Evolutionary conservation across 768 basidiomycete species (phyloP).

Genomic region (Grammothele lineata): DNA sequence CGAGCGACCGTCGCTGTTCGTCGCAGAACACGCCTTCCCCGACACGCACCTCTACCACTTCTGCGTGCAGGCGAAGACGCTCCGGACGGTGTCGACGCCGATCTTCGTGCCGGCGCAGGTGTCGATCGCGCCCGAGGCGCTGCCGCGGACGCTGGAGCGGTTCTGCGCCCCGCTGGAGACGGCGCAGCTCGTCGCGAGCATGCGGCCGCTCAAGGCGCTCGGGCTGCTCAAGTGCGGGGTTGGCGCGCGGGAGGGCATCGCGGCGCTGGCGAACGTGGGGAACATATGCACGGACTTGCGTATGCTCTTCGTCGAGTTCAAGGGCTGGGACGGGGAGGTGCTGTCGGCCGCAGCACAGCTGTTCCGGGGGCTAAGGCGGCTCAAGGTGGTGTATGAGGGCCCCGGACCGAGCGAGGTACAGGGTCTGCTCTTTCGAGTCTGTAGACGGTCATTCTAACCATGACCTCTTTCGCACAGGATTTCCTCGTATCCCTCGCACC

Average conservation of each 20-base stretch:
- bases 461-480: slow-evolving; percentile 24
- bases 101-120: slow-evolving; percentile 5
- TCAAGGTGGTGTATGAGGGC: slow-evolving; percentile 36
- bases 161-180: slow-evolving; percentile 11
- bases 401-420: slow-evolving; percentile 38
- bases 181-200: slow-evolving; percentile 13
- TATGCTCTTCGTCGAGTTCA: slow-evolving; percentile 30
- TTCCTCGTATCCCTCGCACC: slow-evolving; percentile 40
- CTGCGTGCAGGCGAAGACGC: slow-evolving; percentile 8
- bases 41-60: slow-evolving; percentile 16
- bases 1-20: slow-evolving; percentile 6
- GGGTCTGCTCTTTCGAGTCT: not conserved
- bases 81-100: slow-evolving; percentile 16
- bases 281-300: slow-evolving; percentile 27
- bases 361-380: slow-evolving; percentile 32
- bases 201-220: slow-evolving; percentile 17
- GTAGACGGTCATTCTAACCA: not conserved
- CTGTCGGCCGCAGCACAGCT: slow-evolving; percentile 37
- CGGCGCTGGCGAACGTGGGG: slow-evolving; percentile 16
- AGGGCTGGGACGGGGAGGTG: slow-evolving; percentile 44
- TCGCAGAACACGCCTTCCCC: slow-evolving; percentile 19
- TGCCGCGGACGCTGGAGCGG: slow-evolving; percentile 6
- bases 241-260: slow-evolving; percentile 15
- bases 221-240: slow-evolving; percentile 19
- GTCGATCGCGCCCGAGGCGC: slow-evolving; percentile 6